Conservation (phyloP, 805 yeast genomes). For the Vanderwaltozyma verrucispora region DNA sequence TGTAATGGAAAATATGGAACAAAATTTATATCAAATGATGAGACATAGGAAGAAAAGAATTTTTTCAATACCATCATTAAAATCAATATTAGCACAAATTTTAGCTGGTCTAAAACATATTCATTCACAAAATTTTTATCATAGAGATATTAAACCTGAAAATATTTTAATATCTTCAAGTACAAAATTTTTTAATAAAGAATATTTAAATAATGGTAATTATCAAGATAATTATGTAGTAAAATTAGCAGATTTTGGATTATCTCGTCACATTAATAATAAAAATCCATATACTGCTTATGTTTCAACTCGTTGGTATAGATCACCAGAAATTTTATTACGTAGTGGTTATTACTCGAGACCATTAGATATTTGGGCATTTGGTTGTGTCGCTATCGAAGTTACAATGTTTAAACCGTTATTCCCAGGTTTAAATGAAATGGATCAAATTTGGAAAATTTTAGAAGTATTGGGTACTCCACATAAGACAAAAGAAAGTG, state of each 20-base stretch:
- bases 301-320: constrained; percentile 78
- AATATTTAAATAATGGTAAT: constrained; percentile 17
- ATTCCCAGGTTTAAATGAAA: constrained; percentile 72
- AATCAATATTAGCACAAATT: constrained; percentile 60
- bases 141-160: constrained; percentile 91
- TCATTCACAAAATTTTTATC: constrained; percentile 51
- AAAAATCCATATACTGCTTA: constrained; percentile 56
- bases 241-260: constrained; percentile 72
- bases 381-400: constrained; percentile 70
- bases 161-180: constrained; percentile 66
- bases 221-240: constrained; percentile 41
- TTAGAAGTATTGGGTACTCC: constrained; percentile 71
- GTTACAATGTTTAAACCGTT: constrained; percentile 64
- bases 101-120: constrained; percentile 74
- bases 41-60: constrained; percentile 42
- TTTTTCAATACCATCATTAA: constrained; percentile 50
- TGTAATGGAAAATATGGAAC: constrained; percentile 83
- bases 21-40: constrained; percentile 70
- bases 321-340: constrained; percentile 71
- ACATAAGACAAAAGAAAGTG: constrained; percentile 16
- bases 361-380: constrained; percentile 81
- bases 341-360: constrained; percentile 51
- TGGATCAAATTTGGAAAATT: constrained; percentile 68
- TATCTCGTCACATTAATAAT: constrained; percentile 52
- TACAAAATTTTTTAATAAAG: constrained; percentile 38